Evolutionary conservation across 495 filamentous ascomycete genomes (phyloP), one percentile per base, ranked within the genome.

Genomic region (Xylaria nigripes): DNA sequence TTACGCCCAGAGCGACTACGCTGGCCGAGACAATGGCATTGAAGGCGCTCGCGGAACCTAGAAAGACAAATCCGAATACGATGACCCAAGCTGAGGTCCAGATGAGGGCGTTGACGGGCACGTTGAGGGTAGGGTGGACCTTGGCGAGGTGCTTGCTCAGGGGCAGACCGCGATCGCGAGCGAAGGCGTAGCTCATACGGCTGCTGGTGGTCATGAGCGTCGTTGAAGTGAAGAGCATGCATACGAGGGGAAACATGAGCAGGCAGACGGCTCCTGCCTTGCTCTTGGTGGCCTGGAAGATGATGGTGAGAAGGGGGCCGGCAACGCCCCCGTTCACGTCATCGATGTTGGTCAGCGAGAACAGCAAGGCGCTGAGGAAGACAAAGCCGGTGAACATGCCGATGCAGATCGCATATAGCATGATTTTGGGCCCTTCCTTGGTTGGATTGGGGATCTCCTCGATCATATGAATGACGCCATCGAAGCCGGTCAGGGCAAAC

Each of bases 131-230:
- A 0, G 77, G 73, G 59, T 90, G 84, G 2, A 90, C 76, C 25
- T 72, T 72, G 18, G 84, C 77, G 58, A 91, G 84, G 64, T 83
- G 71, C 1, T 64, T 68, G 13, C 83, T 87, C 41, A 79, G 79
- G 0, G 87, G 87, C 13, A 90, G 74, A 21, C 86, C 86, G 12
- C 83, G 79, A 58, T 90, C 86, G 57, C 86, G 78, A 24, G 81
- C 81, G 58, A 91, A 91, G 1, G 86, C 86, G 55, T 85, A 90
- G 25, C 81, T 80, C 84, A 90, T 89, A 12, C 87, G 81, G 54
- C 79, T 85, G 48, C 80, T 83, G 9, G 87, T 89, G 3, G 86
- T 87, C 84, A 88, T 86, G 58, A 90, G 83, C 13, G 77, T 81
- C 2, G 76, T 86, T 2, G 79, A 76, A 6, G 85, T 84, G 60